Evolutionary conservation across 2,329 filamentous ascomycete species (phyloP).

Genomic region (Ophiosphaerella narmari): DNA sequence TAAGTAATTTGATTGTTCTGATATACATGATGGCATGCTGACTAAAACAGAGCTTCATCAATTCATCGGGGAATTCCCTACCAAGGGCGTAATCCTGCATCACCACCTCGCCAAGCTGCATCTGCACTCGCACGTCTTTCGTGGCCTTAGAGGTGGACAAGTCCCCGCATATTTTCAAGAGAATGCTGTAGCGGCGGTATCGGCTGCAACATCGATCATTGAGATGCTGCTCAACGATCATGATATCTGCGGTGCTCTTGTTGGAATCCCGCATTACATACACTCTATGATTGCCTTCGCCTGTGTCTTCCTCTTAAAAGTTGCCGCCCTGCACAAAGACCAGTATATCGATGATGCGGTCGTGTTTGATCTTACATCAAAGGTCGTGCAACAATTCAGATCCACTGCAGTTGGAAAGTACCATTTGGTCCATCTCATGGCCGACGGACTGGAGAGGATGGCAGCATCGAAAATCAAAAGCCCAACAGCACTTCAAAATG

Average conservation of each 20-base stretch:
- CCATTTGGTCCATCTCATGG: conserved; percentile 55
- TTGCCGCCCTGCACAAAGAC: conserved; percentile 50
- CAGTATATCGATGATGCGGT: conserved; percentile 46
- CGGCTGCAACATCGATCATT: conserved; percentile 53
- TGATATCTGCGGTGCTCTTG: conserved; percentile 48
- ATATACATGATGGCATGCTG: conserved; percentile 6
- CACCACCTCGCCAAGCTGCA: conserved; percentile 60
- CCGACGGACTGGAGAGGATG: conserved; percentile 52
- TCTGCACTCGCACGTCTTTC: conserved; percentile 56
- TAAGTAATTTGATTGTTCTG: conserved; percentile 41
- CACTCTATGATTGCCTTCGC: conserved; percentile 60
- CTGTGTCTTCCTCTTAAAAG: conserved; percentile 58
- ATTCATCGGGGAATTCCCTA: conserved; percentile 55
- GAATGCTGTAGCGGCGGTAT: conserved; percentile 53
- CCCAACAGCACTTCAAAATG: not conserved
- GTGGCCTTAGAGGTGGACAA: conserved; percentile 53
- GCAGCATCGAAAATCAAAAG: conserved; percentile 19
- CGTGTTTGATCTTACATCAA: conserved; percentile 46
- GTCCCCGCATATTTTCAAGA: conserved; percentile 56
- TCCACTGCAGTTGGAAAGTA: conserved; percentile 50
- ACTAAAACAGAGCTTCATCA: conserved; percentile 48
- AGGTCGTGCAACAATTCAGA: conserved; percentile 49
- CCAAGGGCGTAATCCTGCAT: conserved; percentile 57
- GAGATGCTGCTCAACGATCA: conserved; percentile 51
- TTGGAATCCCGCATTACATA: conserved; percentile 57